Base-by-base conservation (phyloP, 352 stramenopile genomes). In the Stramenopiles sp. region DNA sequence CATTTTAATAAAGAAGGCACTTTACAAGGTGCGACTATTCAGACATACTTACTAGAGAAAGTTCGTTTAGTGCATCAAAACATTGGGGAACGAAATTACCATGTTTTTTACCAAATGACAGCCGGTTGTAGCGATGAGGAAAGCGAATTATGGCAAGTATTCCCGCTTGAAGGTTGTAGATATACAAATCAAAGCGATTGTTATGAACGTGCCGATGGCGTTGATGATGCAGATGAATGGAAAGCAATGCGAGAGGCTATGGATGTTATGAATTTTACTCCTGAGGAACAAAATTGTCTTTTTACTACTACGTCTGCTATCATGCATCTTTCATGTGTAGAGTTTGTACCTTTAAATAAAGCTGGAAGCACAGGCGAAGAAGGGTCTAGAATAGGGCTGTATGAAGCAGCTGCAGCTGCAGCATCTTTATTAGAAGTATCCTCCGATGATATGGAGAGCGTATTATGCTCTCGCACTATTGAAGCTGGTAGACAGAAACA, bases 101-200 rank as follows among this genome's bases (percentile, higher is more conserved):
- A 98, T 83, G 95, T 98, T 81, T 98, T 98, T 83, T 98, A 98
- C 83, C 93, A 98, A 84, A 87, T 97, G 53, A 85, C 90, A n/a
- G 91, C 93, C 77, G 91, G 90, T 53, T 85, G 82, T 4, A 85
- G 88, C 31, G 85, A 90, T 7, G 65, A 76, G 13, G 65, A 76
- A 33, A 76, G 65, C 31, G 65, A 76, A 20, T 20, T 76, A 20
- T 76, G 65, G 65, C 65, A 76, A 33, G 65, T 76, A 20, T 76
- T 76, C 31, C 65, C 65, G 31, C 13, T 76, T 13, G 65, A 76
- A 76, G 65, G 65, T 13, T 76, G 65, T 76, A 76, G 31, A 76
- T 76, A 76, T 33, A 76, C 65, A 33, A 94, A 92, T 81, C 86
- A 92, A 63, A 95, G 89, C 80, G 92, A 90, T 31, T 89, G 84